phyloP scores from a whole-genome alignment of 2,329 filamentous ascomycete species.

The Cordyceps cateniannulata region DNA sequence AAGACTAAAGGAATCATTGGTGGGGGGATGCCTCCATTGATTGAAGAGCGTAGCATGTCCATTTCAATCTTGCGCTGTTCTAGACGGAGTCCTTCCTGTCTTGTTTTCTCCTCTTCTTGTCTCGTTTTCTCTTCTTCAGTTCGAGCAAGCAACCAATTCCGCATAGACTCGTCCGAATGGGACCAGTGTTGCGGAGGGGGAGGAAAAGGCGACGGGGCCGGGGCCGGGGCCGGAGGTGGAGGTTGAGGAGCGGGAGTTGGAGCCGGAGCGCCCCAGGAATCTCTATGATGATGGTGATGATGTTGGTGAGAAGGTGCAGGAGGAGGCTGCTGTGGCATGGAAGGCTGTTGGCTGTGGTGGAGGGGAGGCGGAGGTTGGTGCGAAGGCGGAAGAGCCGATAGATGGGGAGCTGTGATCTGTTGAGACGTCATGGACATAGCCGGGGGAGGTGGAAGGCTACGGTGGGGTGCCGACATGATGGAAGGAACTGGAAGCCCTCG shows the following conservation, averaged over 20 bases:
- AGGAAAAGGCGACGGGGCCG: slow-evolving; percentile 43
- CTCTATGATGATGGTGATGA: slow-evolving; percentile 26
- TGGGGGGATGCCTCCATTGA: slow-evolving; percentile 65
- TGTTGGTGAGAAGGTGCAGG: slow-evolving; percentile 20
- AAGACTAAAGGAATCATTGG: slow-evolving; percentile 71
- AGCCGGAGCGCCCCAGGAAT: slow-evolving; percentile 25
- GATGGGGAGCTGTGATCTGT: slow-evolving; percentile 19
- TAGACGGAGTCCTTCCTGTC: slow-evolving; percentile 57
- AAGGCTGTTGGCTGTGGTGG: slow-evolving; percentile 17
- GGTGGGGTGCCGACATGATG: slow-evolving; percentile 58
- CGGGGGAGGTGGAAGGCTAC: slow-evolving; percentile 55
- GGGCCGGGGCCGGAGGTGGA: slow-evolving; percentile 29
- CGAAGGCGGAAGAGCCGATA: slow-evolving; percentile 4
- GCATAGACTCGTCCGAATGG: slow-evolving; percentile 63
- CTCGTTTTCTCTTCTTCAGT: slow-evolving; percentile 66
- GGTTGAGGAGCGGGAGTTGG: slow-evolving; percentile 26
- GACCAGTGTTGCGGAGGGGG: slow-evolving; percentile 60
- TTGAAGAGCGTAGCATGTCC: slow-evolving; percentile 62
- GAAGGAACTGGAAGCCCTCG: slow-evolving; percentile 37
- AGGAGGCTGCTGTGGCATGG: slow-evolving; percentile 19
- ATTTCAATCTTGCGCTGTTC: slow-evolving; percentile 69
- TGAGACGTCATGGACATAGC: slow-evolving; percentile 48
- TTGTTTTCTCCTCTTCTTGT: slow-evolving; percentile 67
- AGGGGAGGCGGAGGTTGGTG: slow-evolving; percentile 10
- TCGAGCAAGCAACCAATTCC: slow-evolving; percentile 63